Base-by-base conservation (phyloP, 2,329 filamentous ascomycete genomes). In the Fusarium compactum region DNA sequence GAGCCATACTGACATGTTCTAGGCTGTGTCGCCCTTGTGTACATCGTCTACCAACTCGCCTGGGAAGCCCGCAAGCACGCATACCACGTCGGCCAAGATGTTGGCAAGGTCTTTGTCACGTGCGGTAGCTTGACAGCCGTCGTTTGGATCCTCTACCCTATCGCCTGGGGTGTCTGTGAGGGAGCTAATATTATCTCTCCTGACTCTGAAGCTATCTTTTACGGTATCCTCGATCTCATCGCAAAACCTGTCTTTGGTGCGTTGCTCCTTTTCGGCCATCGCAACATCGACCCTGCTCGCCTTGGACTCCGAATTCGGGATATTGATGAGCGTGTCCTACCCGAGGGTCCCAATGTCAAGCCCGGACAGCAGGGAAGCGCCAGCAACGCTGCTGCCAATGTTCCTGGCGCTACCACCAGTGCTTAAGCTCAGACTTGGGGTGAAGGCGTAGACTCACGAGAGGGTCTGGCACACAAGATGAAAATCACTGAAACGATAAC, bases 181-280 rank as follows among this genome's bases (percentile, higher is more conserved):
- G 86, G 85, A 40, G 84, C 84, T 30, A 87, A 87, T 76, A 66
- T 75, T 53, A 84, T 88, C 53, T 79, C 89, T 4, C 86, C 89
- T 0, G 90, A 92, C 74, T 87, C 86, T 0, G 90, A 92, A 75
- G 88, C 89, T 14, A 80, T 91, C 62, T 91, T 92, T 76, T 93
- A 92, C 74, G 89, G 90, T 44, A 80, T 92, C 5, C 82, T 93
- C 1, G 90, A 92, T 64, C 78, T 92, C 8, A 65, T 91, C 5
- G 85, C 90, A 9, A 92, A 92, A 80, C 88, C 89, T 1, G 82
- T 86, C 11, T 92, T 92, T 69, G 87, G 88, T 18, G 81, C 83
- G 15, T 75, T 91, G 1, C 82, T 92, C 2, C 80, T 92, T 52
- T 88, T 82, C 80, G 88, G 89, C 2, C 90, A 91, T 77, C 83